phyloP scores from a whole-genome alignment of 2,329 filamentous ascomycete genomes.

The Monilinia polystroma region DNA sequence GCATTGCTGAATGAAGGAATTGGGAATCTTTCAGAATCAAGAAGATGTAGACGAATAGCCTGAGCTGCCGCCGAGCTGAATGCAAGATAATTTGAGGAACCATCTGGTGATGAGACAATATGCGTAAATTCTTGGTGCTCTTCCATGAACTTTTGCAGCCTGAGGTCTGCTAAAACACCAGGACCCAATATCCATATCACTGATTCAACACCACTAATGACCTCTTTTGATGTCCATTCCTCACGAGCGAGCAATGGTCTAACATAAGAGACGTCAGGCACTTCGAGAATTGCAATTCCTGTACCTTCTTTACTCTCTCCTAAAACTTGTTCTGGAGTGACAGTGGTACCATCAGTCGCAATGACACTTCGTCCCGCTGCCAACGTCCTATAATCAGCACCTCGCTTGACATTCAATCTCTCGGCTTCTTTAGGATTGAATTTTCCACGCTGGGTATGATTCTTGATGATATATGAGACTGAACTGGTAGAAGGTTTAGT shows the following conservation, averaged over 20 bases:
- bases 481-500: slow-evolving; percentile 65
- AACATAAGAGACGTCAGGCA: slow-evolving; percentile 71
- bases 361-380: slow-evolving; percentile 62
- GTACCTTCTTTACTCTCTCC: slow-evolving; percentile 64
- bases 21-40: slow-evolving; percentile 74
- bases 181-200: slow-evolving; percentile 82
- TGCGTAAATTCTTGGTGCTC: slow-evolving; percentile 64
- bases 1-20: slow-evolving; percentile 64
- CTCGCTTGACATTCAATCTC: slow-evolving; percentile 61
- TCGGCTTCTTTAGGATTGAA: slow-evolving; percentile 68
- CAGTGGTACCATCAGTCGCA: slow-evolving; percentile 61
- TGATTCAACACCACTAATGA: slow-evolving; percentile 66
- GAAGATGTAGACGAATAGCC: slow-evolving; percentile 64
- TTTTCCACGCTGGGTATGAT: slow-evolving; percentile 73
- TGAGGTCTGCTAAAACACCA: slow-evolving; percentile 60
- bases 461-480: slow-evolving; percentile 83
- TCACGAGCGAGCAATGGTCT: slow-evolving; percentile 65
- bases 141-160: slow-evolving; percentile 68
- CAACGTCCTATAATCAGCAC: slow-evolving; percentile 58
- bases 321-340: slow-evolving; percentile 87
- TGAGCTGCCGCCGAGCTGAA: slow-evolving; percentile 66
- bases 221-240: slow-evolving; percentile 65
- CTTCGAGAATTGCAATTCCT: slow-evolving; percentile 76
- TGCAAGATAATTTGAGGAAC: slow-evolving; percentile 71
- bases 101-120: slow-evolving; percentile 72